Conservation (phyloP, 768 basidiomycete genomes). For the Trametes cingulata region DNA sequence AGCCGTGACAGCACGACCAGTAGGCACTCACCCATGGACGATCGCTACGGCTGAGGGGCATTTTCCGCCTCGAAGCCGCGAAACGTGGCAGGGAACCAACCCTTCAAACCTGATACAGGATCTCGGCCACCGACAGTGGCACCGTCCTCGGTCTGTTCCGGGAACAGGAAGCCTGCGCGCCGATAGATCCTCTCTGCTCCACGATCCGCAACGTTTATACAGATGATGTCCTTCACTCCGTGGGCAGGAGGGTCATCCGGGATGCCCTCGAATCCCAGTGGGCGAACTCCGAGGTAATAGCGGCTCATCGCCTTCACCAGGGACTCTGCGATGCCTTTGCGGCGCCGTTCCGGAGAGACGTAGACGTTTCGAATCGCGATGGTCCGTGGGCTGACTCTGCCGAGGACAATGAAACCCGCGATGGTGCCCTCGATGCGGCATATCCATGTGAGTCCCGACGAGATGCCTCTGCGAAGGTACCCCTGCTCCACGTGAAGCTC, state of each 20-base stretch:
- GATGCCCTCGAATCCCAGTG: slow-evolving; percentile 8
- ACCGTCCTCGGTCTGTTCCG: background rate
- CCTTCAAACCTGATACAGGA: slow-evolving; percentile 5
- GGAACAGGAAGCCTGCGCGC: slow-evolving; percentile 10
- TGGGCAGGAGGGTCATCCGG: background rate
- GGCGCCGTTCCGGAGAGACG: slow-evolving; percentile 17
- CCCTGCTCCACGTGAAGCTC: background rate
- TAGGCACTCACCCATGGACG: background rate
- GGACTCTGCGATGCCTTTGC: slow-evolving; percentile 23
- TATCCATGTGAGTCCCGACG: background rate
- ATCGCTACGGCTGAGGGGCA: background rate
- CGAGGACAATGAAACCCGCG: background rate
- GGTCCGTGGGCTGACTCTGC: background rate
- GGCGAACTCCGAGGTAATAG: slow-evolving; percentile 22
- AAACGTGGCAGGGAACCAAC: background rate
- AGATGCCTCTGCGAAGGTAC: background rate
- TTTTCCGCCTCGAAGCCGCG: background rate
- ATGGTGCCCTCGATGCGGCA: background rate
- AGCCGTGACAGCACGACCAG: no score
- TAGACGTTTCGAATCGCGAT: slow-evolving; percentile 26
- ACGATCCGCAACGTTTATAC: background rate
- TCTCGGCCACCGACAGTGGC: background rate
- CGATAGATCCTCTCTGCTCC: slow-evolving; percentile 3
- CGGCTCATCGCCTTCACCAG: slow-evolving; percentile 21
- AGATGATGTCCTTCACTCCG: slow-evolving; percentile 16